Evolutionary conservation across 371 early-diverging fungal genomes (phyloP).

Genomic region (Sporodiniella umbellata): DNA sequence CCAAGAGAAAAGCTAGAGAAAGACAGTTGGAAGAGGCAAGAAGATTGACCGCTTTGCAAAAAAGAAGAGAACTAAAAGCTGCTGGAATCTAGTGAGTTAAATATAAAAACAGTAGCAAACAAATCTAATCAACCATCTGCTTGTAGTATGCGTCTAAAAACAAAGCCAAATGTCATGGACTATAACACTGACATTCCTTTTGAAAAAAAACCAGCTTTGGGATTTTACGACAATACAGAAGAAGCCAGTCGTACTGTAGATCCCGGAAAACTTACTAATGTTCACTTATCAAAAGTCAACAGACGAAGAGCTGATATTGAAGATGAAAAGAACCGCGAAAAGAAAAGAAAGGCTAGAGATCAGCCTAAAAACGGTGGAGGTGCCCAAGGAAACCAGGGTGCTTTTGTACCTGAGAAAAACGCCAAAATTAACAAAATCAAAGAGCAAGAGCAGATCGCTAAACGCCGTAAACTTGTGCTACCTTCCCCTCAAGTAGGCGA

Average conservation of each 20-base stretch:
- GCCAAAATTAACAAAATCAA: constrained; percentile 60
- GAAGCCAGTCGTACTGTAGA: constrained; percentile 68
- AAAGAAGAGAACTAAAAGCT: constrained; percentile 93
- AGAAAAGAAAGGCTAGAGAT: constrained; percentile 66
- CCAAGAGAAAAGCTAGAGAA: constrained; percentile 97
- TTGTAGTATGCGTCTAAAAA: constrained; percentile 47
- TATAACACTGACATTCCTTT: constrained; percentile 97
- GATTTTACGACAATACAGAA: constrained; percentile 90
- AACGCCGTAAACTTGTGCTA: constrained; percentile 76
- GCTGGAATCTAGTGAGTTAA: constrained; percentile 82
- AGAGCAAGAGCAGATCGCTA: constrained; percentile 69
- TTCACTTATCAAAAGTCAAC: constrained; percentile 74
- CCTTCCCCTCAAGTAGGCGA: constrained; percentile 93
- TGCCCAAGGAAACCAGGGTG: constrained; percentile 46
- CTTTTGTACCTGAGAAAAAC: constrained; percentile 53
- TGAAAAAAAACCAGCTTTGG: constrained; percentile 81
- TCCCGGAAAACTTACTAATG: constrained; percentile 57
- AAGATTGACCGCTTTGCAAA: constrained; percentile 87
- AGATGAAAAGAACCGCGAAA: constrained; percentile 70
- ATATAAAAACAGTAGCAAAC: background rate
- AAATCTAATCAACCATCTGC: background rate
- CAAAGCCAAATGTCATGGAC: constrained; percentile 80
- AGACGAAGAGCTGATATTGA: constrained; percentile 70
- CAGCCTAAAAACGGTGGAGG: constrained; percentile 29
- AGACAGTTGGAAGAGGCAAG: constrained; percentile 94